Evolutionary conservation across 1,284 basidiomycete species (phyloP).

Genomic region (Trichosporon inkin): DNA sequence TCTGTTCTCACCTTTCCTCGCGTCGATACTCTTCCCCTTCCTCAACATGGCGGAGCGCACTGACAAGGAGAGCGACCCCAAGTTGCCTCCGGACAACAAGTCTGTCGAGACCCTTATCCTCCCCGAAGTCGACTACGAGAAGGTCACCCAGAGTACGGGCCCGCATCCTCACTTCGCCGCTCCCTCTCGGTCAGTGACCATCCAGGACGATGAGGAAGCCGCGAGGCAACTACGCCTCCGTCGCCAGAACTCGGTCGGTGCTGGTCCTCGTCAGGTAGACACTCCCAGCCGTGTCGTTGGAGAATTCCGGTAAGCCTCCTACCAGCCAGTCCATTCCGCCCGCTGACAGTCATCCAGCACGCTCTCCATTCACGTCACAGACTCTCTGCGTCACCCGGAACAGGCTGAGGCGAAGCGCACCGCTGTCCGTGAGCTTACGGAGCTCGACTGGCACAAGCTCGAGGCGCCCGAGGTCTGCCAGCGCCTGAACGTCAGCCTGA

Average conservation of each 20-base stretch:
- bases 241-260: constrained; percentile 28
- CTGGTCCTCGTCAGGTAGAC: constrained; percentile 27
- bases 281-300: constrained; percentile 33
- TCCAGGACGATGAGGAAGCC: constrained; percentile 20
- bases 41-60: background rate
- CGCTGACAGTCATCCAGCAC: constrained; percentile 28
- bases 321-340: background rate
- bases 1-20: background rate
- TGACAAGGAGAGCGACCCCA: constrained; percentile 7
- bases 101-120: constrained; percentile 1
- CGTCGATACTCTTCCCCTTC: background rate
- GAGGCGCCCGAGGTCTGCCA: constrained; percentile 54
- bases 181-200: constrained; percentile 24
- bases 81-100: background rate
- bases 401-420: constrained; percentile 18
- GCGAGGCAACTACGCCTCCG: constrained; percentile 26
- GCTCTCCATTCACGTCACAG: constrained; percentile 44
- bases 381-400: constrained; percentile 30
- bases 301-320: constrained; percentile 36
- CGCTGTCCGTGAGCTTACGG: constrained; percentile 35
- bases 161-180: constrained; percentile 11
- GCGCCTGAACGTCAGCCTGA: constrained; percentile 54
- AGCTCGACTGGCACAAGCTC: constrained; percentile 59
- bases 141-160: background rate
- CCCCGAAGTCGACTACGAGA: constrained; percentile 14